Evolutionary conservation across 139 green algal species (phyloP).

Genomic region (Microglena sp.): DNA sequence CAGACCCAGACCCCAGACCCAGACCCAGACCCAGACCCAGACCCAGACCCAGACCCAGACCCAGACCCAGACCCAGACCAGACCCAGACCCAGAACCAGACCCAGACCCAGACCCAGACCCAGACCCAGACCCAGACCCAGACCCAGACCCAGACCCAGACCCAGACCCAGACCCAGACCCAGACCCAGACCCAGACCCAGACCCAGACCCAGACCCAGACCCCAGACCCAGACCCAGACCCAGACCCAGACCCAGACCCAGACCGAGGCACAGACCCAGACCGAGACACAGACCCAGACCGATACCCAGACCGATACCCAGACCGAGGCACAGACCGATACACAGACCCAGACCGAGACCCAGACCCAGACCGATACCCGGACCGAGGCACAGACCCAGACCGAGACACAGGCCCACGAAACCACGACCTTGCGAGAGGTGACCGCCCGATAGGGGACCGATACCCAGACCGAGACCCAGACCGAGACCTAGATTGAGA

Average conservation of each 20-base stretch:
- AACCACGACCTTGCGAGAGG: neutral
- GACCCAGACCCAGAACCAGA: neutral
- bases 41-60: neutral
- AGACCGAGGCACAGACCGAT: neutral
- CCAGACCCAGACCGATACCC: neutral
- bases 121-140: neutral
- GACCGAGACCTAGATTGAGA: neutral
- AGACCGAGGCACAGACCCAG: neutral
- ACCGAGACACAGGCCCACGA: neutral
- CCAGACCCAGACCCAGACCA: neutral
- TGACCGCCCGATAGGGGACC: neutral
- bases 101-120: neutral
- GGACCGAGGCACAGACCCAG: neutral
- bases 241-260: neutral
- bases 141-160: neutral
- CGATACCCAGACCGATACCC: neutral
- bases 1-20: neutral
- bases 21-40: neutral
- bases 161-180: neutral
- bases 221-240: neutral
- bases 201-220: neutral
- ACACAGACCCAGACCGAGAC: neutral
- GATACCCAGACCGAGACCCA: neutral
- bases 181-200: constrained; percentile 2
- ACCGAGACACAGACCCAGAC: neutral